Percentiles rank a stretch among this genome's conserved stretches.
These are phyloP conservation scores for Lentinus brumalis DNA, from an alignment of 768 basidiomycete species.

Conservation along the genomic window DNA sequence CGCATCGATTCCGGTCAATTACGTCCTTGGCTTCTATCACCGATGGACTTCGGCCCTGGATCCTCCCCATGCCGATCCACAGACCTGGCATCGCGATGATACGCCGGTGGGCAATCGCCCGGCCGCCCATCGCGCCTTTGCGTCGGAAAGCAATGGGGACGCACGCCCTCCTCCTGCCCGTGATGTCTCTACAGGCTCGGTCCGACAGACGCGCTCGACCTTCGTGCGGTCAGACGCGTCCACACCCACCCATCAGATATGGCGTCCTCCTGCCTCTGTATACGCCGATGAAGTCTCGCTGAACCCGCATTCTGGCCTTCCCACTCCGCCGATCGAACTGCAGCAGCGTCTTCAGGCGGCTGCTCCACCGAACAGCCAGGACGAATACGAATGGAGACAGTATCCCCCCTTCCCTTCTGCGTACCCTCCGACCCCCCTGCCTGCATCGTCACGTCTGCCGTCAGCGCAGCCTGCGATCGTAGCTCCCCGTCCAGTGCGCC, in stretches of 20 bases:
- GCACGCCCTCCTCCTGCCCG: constrained; percentile 1
- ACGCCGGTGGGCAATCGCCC: constrained; percentile 6
- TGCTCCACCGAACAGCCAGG: background rate
- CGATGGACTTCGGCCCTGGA: constrained; percentile 21
- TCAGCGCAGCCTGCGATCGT: constrained; percentile 4
- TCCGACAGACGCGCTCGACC: constrained; percentile 8
- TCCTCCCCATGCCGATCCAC: constrained; percentile 8
- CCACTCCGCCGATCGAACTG: constrained; percentile 20
- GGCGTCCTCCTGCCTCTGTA: constrained; percentile 60
- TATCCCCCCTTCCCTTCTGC: constrained; percentile 79
- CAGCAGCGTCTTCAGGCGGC: background rate
- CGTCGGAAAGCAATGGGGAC: constrained; percentile 10
- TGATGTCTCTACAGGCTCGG: constrained; percentile 12
- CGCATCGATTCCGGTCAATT: constrained; percentile 41
- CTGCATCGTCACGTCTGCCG: constrained; percentile 13
- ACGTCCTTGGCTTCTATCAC: constrained; percentile 36
- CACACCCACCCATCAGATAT: constrained; percentile 46
- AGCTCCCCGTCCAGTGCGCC: constrained; percentile 18
- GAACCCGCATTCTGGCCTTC: constrained; percentile 23
- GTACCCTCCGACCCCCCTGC: constrained; percentile 57
- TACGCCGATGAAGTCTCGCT: constrained; percentile 39
- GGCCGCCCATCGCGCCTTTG: constrained; percentile 11
- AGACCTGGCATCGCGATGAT: constrained; percentile 13
- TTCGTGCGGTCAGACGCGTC: background rate
- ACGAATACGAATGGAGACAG: constrained; percentile 66